phyloP scores from a whole-genome alignment of 768 basidiomycete species.

The Leucosporidium yakuticum region DNA sequence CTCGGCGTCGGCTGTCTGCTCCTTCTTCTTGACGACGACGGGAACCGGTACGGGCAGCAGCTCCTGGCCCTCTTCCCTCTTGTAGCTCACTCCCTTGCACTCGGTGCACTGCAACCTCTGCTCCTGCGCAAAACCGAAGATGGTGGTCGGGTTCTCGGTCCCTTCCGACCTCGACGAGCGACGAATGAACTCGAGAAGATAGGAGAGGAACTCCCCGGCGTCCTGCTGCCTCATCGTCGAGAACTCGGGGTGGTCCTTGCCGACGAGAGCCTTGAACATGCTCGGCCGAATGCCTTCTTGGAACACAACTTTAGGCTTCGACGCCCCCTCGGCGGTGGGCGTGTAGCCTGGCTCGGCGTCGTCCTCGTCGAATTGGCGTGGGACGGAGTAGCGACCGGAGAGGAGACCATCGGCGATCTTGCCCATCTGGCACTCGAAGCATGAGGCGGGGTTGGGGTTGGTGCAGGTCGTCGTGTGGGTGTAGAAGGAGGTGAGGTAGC shows the following conservation, averaged over 20 bases:
- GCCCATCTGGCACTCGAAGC: slow-evolving; percentile 90
- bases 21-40: slow-evolving; percentile 50
- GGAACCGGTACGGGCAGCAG: slow-evolving; percentile 75
- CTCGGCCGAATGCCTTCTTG: slow-evolving; percentile 78
- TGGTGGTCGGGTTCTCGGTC: slow-evolving; percentile 58
- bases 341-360: slow-evolving; percentile 8
- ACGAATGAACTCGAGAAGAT: slow-evolving; percentile 64
- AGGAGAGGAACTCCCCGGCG: slow-evolving; percentile 84
- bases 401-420: slow-evolving; percentile 89
- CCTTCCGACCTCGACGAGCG: slow-evolving; percentile 32
- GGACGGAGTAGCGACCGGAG: slow-evolving; percentile 80
- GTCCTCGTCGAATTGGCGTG: slow-evolving; percentile 41
- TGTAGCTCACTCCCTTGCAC: slow-evolving; percentile 76
- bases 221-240: slow-evolving; percentile 96
- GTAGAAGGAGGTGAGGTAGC: slow-evolving; percentile 56
- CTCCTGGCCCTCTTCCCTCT: slow-evolving; percentile 62
- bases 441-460: slow-evolving; percentile 66
- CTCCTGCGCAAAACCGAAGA: slow-evolving; percentile 76
- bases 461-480: slow-evolving; percentile 60
- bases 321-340: slow-evolving; percentile 27
- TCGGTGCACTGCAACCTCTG: slow-evolving; percentile 75
- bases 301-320: slow-evolving; percentile 52
- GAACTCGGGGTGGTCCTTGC: slow-evolving; percentile 89
- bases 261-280: slow-evolving; percentile 81
- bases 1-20: slow-evolving; percentile 35